Evolutionary conservation across 805 yeast genomes (phyloP).

Genomic region (Danielia reshetovae): DNA sequence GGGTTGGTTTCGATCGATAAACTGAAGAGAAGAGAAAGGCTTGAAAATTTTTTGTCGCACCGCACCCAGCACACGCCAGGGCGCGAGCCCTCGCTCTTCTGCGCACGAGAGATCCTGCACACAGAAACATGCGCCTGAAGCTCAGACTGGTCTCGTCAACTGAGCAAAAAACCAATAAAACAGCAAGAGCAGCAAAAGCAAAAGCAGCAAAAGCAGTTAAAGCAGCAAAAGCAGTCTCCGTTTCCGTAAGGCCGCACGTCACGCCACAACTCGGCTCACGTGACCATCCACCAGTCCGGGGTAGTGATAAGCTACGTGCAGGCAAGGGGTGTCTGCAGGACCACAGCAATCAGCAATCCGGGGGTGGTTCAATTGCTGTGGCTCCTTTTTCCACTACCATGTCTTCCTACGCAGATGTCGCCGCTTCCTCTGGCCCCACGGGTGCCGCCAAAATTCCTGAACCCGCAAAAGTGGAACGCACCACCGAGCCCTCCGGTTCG

Average conservation of each 20-base stretch:
- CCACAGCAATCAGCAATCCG: constrained; percentile 15
- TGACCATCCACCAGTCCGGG: too few species aligned
- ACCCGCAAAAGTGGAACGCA: constrained; percentile 22
- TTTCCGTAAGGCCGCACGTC: too few species aligned
- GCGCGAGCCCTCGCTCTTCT: constrained; percentile 10
- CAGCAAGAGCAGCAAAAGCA: too few species aligned
- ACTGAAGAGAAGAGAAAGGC: constrained; percentile 9
- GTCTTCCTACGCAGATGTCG: constrained; percentile 38
- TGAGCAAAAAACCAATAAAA: too few species aligned
- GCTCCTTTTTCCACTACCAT: constrained; percentile 4
- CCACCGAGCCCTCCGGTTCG: constrained; percentile 21
- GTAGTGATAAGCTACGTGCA: too few species aligned
- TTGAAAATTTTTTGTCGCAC: constrained; percentile 5
- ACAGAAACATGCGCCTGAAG: not conserved
- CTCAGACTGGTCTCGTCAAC: too few species aligned
- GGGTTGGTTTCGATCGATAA: constrained; percentile 65
- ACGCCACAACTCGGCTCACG: too few species aligned
- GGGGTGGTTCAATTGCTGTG: constrained; percentile 6
- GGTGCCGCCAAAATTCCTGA: constrained; percentile 30
- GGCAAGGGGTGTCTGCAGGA: constrained; percentile 11
- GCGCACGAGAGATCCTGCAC: not conserved
- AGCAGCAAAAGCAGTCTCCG: too few species aligned
- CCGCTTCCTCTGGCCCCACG: constrained; percentile 36
- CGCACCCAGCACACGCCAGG: constrained; percentile 6
- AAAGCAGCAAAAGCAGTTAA: too few species aligned